Evolutionary conservation across 2,329 filamentous ascomycete genomes (phyloP).

Genomic region (Penicillium psychrosexuale): DNA sequence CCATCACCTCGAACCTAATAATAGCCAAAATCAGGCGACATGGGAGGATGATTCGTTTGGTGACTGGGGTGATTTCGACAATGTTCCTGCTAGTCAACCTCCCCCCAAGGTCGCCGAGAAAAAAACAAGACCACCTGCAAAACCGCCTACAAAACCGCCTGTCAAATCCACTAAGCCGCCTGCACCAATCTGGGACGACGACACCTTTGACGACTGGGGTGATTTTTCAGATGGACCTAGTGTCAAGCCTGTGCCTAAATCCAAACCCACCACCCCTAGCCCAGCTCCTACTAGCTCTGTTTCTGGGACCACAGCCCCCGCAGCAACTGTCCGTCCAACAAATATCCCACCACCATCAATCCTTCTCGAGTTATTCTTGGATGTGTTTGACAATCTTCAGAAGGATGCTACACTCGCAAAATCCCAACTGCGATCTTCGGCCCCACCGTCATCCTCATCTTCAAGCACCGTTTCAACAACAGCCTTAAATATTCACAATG

Average conservation of each 20-base stretch:
- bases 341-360: constrained; percentile 88
- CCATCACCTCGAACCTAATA: constrained; percentile 9
- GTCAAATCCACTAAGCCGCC: constrained; percentile 6
- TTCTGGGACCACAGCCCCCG: constrained; percentile 12
- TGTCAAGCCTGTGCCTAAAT: constrained; percentile 1
- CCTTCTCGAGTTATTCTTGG: constrained; percentile 71
- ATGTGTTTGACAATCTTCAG: constrained; percentile 65
- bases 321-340: constrained; percentile 58
- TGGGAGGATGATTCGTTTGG: constrained; percentile 20
- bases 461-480: constrained; percentile 16
- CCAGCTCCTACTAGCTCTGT: constrained; percentile 13
- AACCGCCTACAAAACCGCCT: constrained; percentile 9
- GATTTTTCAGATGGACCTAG: constrained; percentile 22
- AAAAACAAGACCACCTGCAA: constrained; percentile 3
- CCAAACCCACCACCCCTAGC: constrained; percentile 8
- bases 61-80: constrained; percentile 23
- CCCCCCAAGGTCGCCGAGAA: constrained; percentile 14
- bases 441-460: neutral
- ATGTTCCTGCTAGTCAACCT: constrained; percentile 8
- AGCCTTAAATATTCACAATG: constrained; percentile 27
- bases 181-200: constrained; percentile 20
- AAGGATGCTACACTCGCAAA: constrained; percentile 64
- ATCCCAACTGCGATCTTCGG: constrained; percentile 46
- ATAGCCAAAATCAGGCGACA: constrained; percentile 11
- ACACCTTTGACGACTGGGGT: constrained; percentile 22